phyloP scores from a whole-genome alignment of 2,329 filamentous ascomycete species.

The Botryosphaeria dothidea region DNA sequence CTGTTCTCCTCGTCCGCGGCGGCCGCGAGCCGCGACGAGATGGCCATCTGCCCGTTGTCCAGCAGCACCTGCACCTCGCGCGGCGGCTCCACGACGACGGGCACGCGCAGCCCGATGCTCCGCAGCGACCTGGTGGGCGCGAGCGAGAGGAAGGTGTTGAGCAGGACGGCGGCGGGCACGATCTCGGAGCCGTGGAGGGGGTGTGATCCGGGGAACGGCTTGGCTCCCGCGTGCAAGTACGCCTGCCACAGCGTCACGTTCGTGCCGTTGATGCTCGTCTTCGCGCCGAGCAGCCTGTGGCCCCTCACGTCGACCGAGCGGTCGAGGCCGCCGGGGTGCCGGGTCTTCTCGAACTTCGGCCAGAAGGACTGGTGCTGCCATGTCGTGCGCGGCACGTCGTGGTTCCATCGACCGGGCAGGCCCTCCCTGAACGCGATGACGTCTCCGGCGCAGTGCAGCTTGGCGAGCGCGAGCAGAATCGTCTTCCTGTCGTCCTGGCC shows the following conservation, averaged over 20 bases:
- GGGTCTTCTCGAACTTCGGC: conserved; percentile 21
- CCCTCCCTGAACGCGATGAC: conserved; percentile 27
- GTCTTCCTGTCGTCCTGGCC: conserved; percentile 28
- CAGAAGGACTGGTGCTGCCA: conserved; percentile 29
- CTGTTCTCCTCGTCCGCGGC: conserved; percentile 12
- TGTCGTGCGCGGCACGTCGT: conserved; percentile 24
- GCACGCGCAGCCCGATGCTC: conserved; percentile 38
- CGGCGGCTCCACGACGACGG: conserved; percentile 36
- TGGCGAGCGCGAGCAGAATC: conserved; percentile 30
- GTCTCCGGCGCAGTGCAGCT: conserved; percentile 33
- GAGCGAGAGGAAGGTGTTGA: conserved; percentile 44
- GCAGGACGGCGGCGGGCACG: conserved; percentile 43
- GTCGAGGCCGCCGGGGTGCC: neutral
- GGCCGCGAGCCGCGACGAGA: conserved; percentile 35
- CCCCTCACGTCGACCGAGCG: conserved; percentile 34
- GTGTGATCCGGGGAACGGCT: conserved; percentile 45
- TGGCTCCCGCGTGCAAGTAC: conserved; percentile 37
- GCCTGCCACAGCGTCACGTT: conserved; percentile 30
- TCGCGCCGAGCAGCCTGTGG: conserved; percentile 38
- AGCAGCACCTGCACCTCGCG: conserved; percentile 43
- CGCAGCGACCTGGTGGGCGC: conserved; percentile 30
- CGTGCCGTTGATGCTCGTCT: conserved; percentile 29
- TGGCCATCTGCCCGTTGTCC: conserved; percentile 31
- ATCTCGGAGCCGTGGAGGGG: conserved; percentile 46
- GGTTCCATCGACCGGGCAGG: conserved; percentile 17